phyloP scores from a whole-genome alignment of 2,329 filamentous ascomycete species.

The Camillea tinctor region DNA sequence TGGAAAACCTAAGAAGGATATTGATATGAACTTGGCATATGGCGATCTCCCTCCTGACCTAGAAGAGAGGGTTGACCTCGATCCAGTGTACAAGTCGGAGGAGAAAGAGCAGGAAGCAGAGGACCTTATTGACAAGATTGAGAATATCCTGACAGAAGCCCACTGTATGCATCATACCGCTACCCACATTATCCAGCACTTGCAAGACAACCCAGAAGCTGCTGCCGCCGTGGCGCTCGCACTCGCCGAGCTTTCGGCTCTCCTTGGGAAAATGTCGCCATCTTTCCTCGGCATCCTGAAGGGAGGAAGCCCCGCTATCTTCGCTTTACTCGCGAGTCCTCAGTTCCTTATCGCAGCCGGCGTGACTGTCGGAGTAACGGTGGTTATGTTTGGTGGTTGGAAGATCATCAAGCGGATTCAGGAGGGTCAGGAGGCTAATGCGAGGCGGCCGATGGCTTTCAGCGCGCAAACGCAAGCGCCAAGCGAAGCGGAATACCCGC shows the following conservation, averaged over 20 bases:
- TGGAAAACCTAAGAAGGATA: constrained; percentile 39
- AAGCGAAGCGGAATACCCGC: constrained; percentile 19
- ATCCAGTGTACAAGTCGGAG: constrained; percentile 51
- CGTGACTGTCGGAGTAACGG: constrained; percentile 85
- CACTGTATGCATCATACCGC: constrained; percentile 86
- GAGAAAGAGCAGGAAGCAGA: constrained; percentile 52
- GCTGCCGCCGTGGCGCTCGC: constrained; percentile 92
- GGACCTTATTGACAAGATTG: constrained; percentile 69
- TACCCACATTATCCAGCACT: constrained; percentile 74
- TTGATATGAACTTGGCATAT: constrained; percentile 92
- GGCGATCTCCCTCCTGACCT: constrained; percentile 76
- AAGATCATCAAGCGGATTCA: constrained; percentile 91
- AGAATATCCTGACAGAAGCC: constrained; percentile 78
- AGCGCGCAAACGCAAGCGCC: constrained; percentile 18
- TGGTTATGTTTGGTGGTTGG: constrained; percentile 94
- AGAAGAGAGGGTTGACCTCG: constrained; percentile 36
- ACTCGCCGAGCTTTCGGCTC: constrained; percentile 82
- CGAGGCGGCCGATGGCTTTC: constrained; percentile 32
- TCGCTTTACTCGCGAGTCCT: constrained; percentile 81
- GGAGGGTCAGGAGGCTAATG: constrained; percentile 35
- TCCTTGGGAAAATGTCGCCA: constrained; percentile 82
- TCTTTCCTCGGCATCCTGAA: constrained; percentile 75
- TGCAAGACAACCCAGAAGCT: constrained; percentile 76
- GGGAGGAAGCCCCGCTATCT: constrained; percentile 77
- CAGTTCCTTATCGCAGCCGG: constrained; percentile 94